These are phyloP conservation scores for Yamadazyma spencermartinsiae DNA, from an alignment of 1,139 yeast genomes.

Conservation along the genomic window DNA sequence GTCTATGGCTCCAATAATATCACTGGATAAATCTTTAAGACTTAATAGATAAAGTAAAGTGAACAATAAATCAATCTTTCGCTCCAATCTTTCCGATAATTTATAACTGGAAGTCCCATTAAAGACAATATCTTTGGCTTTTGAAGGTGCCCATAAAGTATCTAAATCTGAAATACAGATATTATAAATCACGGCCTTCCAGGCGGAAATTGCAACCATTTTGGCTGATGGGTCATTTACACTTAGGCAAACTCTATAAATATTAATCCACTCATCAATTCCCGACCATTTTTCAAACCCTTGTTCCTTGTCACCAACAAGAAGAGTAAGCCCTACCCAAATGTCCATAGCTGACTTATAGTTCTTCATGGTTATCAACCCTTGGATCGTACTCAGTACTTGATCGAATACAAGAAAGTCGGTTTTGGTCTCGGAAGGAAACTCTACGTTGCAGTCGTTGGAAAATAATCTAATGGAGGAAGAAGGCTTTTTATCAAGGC, in stretches of 20 bases:
- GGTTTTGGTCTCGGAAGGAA: slow-evolving; percentile 6
- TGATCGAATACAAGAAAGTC: slow-evolving; percentile 19
- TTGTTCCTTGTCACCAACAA: slow-evolving; percentile 22
- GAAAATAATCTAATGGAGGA: slow-evolving; percentile 20
- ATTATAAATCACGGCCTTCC: slow-evolving; percentile 41
- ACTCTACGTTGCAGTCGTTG: slow-evolving; percentile 8
- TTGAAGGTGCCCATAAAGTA: slow-evolving; percentile 19
- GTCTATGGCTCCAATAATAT: slow-evolving; percentile 32
- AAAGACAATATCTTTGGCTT: slow-evolving; percentile 20
- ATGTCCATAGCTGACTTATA: slow-evolving; percentile 41
- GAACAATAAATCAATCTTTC: slow-evolving; percentile 10
- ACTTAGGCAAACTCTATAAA: slow-evolving; percentile 33
- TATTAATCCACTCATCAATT: slow-evolving; percentile 34
- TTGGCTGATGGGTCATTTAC: slow-evolving; percentile 26
- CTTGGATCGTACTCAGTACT: slow-evolving; percentile 25
- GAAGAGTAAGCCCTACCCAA: slow-evolving; percentile 41
- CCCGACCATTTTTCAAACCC: slow-evolving; percentile 36
- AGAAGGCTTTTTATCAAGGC: slow-evolving; percentile 11
- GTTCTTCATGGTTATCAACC: slow-evolving; percentile 26
- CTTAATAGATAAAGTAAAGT: slow-evolving; percentile 2
- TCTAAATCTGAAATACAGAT: slow-evolving; percentile 36
- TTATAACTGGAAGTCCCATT: slow-evolving; percentile 1
- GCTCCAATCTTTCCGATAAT: slow-evolving; percentile 7
- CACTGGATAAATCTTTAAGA: slow-evolving; percentile 16
- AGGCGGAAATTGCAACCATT: slow-evolving; percentile 31